A percentile compares a stretch with the other conserved stretches of the same genome.
These are phyloP conservation scores for Saksenaea oblongispora DNA, from an alignment of 371 early-diverging fungal species.

Conservation along the genomic window DNA sequence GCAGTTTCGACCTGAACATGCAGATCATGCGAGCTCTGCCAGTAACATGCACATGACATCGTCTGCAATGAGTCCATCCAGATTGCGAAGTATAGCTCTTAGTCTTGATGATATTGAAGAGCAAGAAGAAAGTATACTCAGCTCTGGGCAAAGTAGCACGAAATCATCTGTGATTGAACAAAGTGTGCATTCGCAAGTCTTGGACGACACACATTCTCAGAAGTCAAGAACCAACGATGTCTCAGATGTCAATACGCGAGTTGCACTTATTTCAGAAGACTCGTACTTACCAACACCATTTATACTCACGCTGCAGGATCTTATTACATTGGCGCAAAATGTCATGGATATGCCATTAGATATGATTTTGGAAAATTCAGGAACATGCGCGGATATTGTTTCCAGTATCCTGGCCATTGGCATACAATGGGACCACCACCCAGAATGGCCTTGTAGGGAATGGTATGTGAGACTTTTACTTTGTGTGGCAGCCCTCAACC, in stretches of 20 bases:
- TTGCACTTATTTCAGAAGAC: slow-evolving; percentile 58
- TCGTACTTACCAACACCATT: slow-evolving; percentile 63
- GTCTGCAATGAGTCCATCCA: neutral
- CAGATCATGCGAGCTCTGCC: neutral
- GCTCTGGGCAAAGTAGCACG: neutral
- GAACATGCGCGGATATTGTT: slow-evolving; percentile 55
- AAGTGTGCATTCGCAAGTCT: neutral
- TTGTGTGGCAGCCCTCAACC: slow-evolving; percentile 58
- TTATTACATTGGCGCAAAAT: slow-evolving; percentile 57
- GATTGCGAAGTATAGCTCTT: neutral
- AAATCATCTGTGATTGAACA: too few species aligned
- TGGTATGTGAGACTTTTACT: slow-evolving; percentile 59
- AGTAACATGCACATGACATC: neutral
- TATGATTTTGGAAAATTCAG: slow-evolving; percentile 51
- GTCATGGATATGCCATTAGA: slow-evolving; percentile 60
- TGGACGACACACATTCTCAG: neutral
- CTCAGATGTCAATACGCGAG: slow-evolving; percentile 37
- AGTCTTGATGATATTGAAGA: slow-evolving; percentile 24
- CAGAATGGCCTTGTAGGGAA: slow-evolving; percentile 60
- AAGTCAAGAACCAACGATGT: neutral
- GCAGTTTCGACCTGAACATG: neutral
- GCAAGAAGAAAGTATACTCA: slow-evolving; percentile 12
- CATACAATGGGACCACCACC: slow-evolving; percentile 51
- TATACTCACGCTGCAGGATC: slow-evolving; percentile 58
- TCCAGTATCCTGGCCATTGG: slow-evolving; percentile 54